A percentile compares a stretch with the other conserved stretches of the same genome.
Evolutionary conservation across 2,329 filamentous ascomycete genomes (phyloP).

Genomic region (Didymella pomorum): DNA sequence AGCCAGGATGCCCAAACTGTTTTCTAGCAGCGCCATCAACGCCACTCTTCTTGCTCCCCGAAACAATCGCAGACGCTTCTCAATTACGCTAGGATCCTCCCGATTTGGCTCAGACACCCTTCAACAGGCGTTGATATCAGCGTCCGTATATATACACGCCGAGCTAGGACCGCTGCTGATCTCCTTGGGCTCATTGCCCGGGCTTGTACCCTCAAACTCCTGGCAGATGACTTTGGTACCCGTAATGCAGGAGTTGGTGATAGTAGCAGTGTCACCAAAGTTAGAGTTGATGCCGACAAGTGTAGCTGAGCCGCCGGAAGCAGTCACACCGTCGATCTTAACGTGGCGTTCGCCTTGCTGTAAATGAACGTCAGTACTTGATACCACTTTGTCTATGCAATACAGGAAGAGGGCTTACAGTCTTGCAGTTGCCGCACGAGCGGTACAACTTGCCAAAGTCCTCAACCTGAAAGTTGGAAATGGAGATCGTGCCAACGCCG

Average conservation of each 20-base stretch:
- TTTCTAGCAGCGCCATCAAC: no score
- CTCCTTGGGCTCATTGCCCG: slow-evolving; percentile 29
- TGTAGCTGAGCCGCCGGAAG: slow-evolving; percentile 1
- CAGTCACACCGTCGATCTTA: slow-evolving; percentile 36
- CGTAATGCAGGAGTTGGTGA: slow-evolving; percentile 35
- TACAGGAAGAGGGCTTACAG: slow-evolving; percentile 50
- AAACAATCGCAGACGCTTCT: no score
- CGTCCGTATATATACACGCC: slow-evolving; percentile 33
- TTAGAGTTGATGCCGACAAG: slow-evolving; percentile 60
- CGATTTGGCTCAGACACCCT: neutral
- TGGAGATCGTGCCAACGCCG: slow-evolving; percentile 50
- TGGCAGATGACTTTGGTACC: slow-evolving; percentile 29
- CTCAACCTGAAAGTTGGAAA: slow-evolving; percentile 44
- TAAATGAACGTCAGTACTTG: no score
- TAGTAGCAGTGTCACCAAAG: slow-evolving; percentile 57
- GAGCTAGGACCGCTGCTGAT: slow-evolving; percentile 25
- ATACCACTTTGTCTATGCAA: no score
- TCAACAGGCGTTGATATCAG: slow-evolving; percentile 33
- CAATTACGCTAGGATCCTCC: neutral
- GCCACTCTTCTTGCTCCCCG: no score
- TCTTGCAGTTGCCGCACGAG: slow-evolving; percentile 59
- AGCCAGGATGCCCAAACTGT: no score
- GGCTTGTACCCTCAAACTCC: slow-evolving; percentile 34
- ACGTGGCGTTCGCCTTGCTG: slow-evolving; percentile 50
- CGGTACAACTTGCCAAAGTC: slow-evolving; percentile 57